Conservation (phyloP, 768 basidiomycete genomes). For the Russula compacta region DNA sequence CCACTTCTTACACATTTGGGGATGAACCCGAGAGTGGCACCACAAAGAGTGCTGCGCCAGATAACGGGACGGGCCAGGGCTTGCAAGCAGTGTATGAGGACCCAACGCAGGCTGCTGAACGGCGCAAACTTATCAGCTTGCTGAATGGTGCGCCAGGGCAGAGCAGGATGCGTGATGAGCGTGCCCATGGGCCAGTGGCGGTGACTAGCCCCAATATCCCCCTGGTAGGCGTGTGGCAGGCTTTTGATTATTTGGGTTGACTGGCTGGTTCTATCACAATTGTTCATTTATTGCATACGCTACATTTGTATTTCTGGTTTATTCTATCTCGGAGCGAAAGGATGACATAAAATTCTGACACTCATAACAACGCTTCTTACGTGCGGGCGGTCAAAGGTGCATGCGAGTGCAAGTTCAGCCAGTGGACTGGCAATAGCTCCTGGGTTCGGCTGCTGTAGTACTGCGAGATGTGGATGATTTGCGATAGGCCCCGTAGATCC, state of each 20-base stretch:
- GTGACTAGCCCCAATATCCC: background rate
- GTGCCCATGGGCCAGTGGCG: background rate
- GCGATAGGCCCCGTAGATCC: background rate
- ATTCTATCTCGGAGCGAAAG: background rate
- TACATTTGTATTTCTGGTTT: slow-evolving; percentile 1
- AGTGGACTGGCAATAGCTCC: too few relatives aligned
- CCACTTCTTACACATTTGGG: slow-evolving; percentile 13
- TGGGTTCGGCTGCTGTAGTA: background rate
- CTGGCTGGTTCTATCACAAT: background rate
- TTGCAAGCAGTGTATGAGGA: slow-evolving; percentile 19
- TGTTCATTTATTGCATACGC: background rate
- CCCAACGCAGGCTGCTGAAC: slow-evolving; percentile 17
- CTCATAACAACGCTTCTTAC: background rate
- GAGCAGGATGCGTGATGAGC: slow-evolving; percentile 6
- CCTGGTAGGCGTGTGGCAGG: slow-evolving; percentile 4
- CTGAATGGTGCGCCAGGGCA: slow-evolving; percentile 15
- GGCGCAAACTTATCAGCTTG: slow-evolving; percentile 16
- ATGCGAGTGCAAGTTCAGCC: background rate
- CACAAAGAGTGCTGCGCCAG: background rate
- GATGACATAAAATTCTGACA: background rate
- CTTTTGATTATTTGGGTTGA: slow-evolving; percentile 4
- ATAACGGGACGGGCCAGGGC: slow-evolving; percentile 10
- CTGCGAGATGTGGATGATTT: background rate
- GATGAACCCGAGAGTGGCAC: slow-evolving; percentile 10
- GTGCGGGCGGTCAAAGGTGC: background rate